Base-by-base conservation (phyloP, 2,329 filamentous ascomycete species). In the Exophiala sp. region DNA sequence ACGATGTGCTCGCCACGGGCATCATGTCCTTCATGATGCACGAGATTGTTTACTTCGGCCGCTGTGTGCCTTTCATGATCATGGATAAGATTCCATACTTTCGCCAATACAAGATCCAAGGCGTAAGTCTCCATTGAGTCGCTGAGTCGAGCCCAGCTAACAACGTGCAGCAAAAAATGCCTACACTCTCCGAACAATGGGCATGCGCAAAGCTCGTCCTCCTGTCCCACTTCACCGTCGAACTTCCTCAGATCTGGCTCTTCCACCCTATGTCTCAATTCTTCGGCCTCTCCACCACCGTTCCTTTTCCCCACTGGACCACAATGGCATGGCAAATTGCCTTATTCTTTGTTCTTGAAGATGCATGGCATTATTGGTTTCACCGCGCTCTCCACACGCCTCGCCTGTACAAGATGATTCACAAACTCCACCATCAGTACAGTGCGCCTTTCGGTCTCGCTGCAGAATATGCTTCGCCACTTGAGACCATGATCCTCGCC, bases 381-480 rank as follows among this genome's bases (percentile, higher is more conserved):
- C 94, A 99, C 77, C 90, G 94, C 65, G 83, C 82, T 40, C 84
- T 99, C 75, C 94, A 99, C 80, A 95, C 90, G 78, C 91, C 89
- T 18, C 89, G 91, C 36, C 85, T 99, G 5, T 99, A 99, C 84
- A 95, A 91, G 79, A 83, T 86, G 68, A 89, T 99, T 66, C 94
- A 99, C 83, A 99, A 99, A 79, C 91, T 99, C 65, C 94, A 99
- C 78, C 94, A 99, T 79, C 92, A 94, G 68, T 99, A 99, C 79
- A 96, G 91, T 35, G 94, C 94, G 10, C 94, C 94, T 14, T 99
- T 99, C 69, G 94, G 94, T 63, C 80, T 99, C 49, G 92, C 94
- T 16, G 92, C 94, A 53, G 94, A 99, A 75, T 99, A 99, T 73
- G 94, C 94, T 5, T 96, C 92, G 40, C 94, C 94, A 1, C 95